Evolutionary conservation across 345 rosid species (phyloP), one percentile per base, ranked within the genome.

Genomic region (Corymbia maculata): DNA sequence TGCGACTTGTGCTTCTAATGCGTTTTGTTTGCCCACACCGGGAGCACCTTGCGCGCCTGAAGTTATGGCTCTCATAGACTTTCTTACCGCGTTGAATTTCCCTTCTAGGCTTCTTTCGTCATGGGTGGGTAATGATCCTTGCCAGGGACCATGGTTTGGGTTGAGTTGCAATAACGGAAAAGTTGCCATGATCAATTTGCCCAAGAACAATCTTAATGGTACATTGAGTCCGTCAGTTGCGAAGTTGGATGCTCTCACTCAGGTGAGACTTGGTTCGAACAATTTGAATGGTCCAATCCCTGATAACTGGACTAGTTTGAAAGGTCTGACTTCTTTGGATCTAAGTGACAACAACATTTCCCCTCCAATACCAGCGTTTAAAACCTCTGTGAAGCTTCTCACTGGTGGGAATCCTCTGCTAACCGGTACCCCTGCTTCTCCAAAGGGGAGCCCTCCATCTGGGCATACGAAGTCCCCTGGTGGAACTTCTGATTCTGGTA

Each of bases 41-140:
- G 97, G 95, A 51, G 89, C 44, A 79, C 87, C 90, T 79, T 96
- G 98, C 85, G 89, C 94, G 36, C 93, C 94, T 4, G 94, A 93
- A 87, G 98, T 95, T 64, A 92, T 91, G 96, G 92, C 94, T 26
- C 95, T 96, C 52, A 70, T 96, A 42, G 95, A 90, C 82, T 96
- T 96, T 89, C 96, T 95, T 22, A 89, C 87, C 84, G 93, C 92
- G 88, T 88, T 95, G 92, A 91, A 93, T 92, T 96, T 92, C 91
- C 96, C 98, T 22, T 19, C 90, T 1, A 92, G 89, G 88, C 94
- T 96, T 88, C 94, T 92, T 80, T 86, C 89, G 86, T 92, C 95
- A 0, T 96, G 98, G 98, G 86, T 90, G 36, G 96, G 93, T 32
- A 95, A 96, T 51, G 90, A 96, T 66, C 96, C 98, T 14, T 96